phyloP scores from a whole-genome alignment of 345 rosid species.

The Citrus glauca region DNA sequence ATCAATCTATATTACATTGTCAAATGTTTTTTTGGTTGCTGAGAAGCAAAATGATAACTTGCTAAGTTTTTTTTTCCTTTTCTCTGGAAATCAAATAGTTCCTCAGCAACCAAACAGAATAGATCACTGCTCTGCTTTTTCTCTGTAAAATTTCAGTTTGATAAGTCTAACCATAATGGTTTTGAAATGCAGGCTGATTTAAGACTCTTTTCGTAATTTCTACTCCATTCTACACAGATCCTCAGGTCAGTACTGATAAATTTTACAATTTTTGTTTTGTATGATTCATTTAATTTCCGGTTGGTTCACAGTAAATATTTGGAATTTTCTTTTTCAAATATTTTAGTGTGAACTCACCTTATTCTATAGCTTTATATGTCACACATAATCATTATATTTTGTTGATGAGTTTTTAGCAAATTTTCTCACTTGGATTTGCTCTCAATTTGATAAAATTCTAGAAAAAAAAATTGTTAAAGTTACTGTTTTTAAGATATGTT shows the following conservation, averaged over 20 bases:
- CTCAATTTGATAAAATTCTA: background rate
- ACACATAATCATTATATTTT: conserved; percentile 17
- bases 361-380: background rate
- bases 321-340: background rate
- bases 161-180: background rate
- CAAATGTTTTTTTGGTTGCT: conserved; percentile 5
- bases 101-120: conserved; percentile 8
- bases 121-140: background rate
- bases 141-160: background rate
- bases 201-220: conserved; percentile 4
- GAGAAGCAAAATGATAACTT: background rate
- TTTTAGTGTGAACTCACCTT: background rate
- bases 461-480: background rate
- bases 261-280: background rate
- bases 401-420: background rate
- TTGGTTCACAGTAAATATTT: too few relatives aligned
- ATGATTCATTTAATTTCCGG: background rate
- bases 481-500: background rate
- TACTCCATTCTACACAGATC: conserved; percentile 27
- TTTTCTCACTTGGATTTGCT: background rate
- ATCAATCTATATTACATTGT: background rate
- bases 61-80: background rate
- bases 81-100: background rate
- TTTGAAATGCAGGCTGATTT: conserved; percentile 27
- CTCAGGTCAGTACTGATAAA: conserved; percentile 29